These are phyloP conservation scores for Eucalyptus decipiens DNA, from an alignment of 345 rosid species.

Conservation along the genomic window DNA sequence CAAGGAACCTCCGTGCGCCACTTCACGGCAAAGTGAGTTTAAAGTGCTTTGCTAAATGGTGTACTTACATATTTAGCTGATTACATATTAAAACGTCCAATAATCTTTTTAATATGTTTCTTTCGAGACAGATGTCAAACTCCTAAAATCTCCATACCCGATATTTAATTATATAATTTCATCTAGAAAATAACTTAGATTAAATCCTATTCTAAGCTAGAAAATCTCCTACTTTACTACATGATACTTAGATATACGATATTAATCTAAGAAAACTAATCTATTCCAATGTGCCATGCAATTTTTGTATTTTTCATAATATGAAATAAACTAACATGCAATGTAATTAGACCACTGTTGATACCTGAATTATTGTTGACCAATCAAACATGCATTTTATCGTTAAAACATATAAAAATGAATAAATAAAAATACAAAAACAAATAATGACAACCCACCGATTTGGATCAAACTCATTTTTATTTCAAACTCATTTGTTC, in stretches of 20 bases:
- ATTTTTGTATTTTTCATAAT: too few relatives aligned
- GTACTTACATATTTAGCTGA: too few relatives aligned
- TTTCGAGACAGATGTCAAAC: neutral
- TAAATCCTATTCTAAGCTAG: neutral
- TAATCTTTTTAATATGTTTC: neutral
- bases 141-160: neutral
- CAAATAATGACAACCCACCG: neutral
- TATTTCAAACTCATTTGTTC: neutral
- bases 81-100: too few relatives aligned
- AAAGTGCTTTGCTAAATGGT: fast-evolving
- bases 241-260: neutral
- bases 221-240: neutral
- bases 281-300: neutral
- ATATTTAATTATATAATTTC: too few relatives aligned
- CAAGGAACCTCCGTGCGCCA: too few relatives aligned
- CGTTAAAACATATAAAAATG: neutral
- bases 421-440: neutral
- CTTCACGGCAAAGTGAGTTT: too few relatives aligned
- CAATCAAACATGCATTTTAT: neutral
- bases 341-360: neutral
- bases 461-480: neutral
- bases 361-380: neutral
- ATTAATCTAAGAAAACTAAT: too few relatives aligned
- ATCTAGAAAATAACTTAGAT: neutral
- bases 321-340: neutral